Percentiles rank a stretch among this genome's conserved stretches.
phyloP scores from a whole-genome alignment of 164 flowering plant genomes.

The Euptelea pleiosperma region DNA sequence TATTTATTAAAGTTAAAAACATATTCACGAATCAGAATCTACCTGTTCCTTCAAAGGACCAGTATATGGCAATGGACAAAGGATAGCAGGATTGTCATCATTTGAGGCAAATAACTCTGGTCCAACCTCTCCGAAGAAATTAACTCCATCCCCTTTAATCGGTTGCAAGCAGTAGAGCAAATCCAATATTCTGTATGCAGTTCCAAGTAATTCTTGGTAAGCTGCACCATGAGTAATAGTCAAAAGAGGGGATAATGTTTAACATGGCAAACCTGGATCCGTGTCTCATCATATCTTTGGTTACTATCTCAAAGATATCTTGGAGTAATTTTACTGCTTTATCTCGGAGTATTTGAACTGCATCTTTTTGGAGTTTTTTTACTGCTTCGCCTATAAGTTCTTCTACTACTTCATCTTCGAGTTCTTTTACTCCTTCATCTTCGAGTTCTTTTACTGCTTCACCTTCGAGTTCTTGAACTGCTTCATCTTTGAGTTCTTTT shows the following conservation, averaged over 20 bases:
- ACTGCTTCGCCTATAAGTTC: no score
- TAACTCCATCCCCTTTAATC: constrained; percentile 23
- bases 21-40: not conserved
- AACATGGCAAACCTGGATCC: constrained; percentile 53
- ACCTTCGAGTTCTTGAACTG: no score
- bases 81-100: constrained; percentile 30
- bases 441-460: no score
- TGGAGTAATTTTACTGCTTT: constrained; percentile 69
- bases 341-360: no score
- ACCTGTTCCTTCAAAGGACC: constrained; percentile 63
- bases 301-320: constrained; percentile 80
- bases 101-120: constrained; percentile 59
- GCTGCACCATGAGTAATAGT: not conserved
- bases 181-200: constrained; percentile 48
- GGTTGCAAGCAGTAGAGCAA: constrained; percentile 35
- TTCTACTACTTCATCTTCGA: no score
- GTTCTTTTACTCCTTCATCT: constrained; percentile 61
- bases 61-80: constrained; percentile 65
- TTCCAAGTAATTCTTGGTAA: constrained; percentile 6
- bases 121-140: constrained; percentile 30
- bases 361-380: no score
- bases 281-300: constrained; percentile 64
- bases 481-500: constrained; percentile 70
- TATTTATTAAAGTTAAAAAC: not conserved
- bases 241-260: not conserved